Percentiles rank a stretch among this genome's conserved stretches.
Conservation (phyloP, 1,284 basidiomycete species). For the Irpex sp. region DNA sequence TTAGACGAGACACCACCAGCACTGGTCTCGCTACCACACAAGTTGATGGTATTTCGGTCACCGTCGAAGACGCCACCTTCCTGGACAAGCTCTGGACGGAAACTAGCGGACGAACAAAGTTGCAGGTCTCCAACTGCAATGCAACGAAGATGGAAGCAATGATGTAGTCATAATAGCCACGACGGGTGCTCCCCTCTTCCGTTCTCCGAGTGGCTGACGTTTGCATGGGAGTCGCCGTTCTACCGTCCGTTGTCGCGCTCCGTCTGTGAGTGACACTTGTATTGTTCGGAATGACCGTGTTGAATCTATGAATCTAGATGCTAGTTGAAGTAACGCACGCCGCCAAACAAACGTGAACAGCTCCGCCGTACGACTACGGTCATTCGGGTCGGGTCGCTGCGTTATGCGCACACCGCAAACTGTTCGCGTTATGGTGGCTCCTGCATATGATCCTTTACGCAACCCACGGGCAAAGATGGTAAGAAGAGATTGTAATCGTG, state of each 20-base stretch:
- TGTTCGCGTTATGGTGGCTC: background rate
- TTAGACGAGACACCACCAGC: background rate
- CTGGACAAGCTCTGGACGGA: background rate
- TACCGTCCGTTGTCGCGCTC: background rate
- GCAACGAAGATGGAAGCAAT: background rate
- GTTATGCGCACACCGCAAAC: background rate
- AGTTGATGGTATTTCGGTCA: background rate
- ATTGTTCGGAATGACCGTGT: background rate
- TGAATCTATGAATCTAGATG: background rate
- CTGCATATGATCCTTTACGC: background rate
- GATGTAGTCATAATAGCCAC: background rate
- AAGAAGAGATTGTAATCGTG: background rate
- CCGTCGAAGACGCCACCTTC: background rate
- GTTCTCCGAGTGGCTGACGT: no score
- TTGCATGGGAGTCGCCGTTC: background rate
- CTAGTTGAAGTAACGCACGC: background rate
- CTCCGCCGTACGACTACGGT: background rate
- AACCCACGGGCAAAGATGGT: background rate
- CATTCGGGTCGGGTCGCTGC: background rate
- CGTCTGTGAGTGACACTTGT: background rate
- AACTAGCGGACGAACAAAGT: background rate
- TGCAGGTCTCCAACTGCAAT: background rate
- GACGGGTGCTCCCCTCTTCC: background rate
- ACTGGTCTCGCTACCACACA: background rate
- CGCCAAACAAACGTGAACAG: background rate